Conservation (phyloP, 371 early-diverging fungal genomes). For the Polyrhizophydium stewartii region DNA sequence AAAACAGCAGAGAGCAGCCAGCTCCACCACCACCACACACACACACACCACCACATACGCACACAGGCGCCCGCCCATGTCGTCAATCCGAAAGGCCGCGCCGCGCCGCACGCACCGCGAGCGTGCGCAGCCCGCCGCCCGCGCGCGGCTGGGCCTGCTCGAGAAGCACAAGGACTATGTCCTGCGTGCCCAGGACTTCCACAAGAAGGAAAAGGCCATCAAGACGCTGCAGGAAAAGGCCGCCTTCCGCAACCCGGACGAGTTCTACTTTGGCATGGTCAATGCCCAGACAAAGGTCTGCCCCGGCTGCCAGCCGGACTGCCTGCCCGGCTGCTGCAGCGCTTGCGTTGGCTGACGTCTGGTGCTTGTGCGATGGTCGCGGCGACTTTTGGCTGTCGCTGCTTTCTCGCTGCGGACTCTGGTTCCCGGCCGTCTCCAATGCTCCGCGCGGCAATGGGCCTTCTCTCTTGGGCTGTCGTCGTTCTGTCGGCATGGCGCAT, state of each 20-base stretch:
- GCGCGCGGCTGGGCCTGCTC: slow-evolving; percentile 73
- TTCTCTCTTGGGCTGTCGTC: too few species aligned
- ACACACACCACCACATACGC: too few species aligned
- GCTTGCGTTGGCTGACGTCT: background rate
- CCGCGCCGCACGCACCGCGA: slow-evolving; percentile 90
- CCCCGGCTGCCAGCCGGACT: too few species aligned
- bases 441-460: too few species aligned
- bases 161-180: slow-evolving; percentile 98
- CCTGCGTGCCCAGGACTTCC: slow-evolving; percentile 88
- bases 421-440: too few species aligned
- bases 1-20: too few species aligned
- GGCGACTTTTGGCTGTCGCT: too few species aligned
- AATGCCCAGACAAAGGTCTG: slow-evolving; percentile 58
- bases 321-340: background rate
- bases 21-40: too few species aligned
- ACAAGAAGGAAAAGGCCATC: slow-evolving; percentile 77
- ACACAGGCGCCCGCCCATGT: slow-evolving; percentile 27
- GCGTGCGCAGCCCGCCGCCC: slow-evolving; percentile 73
- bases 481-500: too few species aligned
- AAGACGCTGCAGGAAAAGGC: slow-evolving; percentile 85
- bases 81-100: slow-evolving; percentile 74
- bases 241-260: slow-evolving; percentile 85
- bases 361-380: background rate
- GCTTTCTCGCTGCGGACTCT: too few species aligned
- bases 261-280: slow-evolving; percentile 97